These are phyloP conservation scores for Colletotrichum incanum DNA, from an alignment of 2,329 filamentous ascomycete species.

Conservation along the genomic window DNA sequence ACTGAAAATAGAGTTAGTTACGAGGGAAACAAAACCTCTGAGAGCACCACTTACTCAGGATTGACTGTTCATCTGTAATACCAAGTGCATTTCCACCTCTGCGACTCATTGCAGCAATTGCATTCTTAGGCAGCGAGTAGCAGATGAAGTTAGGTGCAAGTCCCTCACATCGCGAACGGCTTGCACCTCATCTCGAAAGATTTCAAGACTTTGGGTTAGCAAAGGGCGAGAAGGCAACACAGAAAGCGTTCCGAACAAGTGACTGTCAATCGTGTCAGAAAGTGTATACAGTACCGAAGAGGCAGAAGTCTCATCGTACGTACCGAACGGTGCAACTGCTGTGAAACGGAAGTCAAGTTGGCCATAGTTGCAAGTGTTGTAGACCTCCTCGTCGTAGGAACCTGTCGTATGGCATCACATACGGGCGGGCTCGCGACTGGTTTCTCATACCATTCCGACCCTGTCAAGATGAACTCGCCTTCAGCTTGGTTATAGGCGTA, in stretches of 20 bases:
- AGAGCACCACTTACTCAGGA: background rate
- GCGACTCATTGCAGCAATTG: background rate
- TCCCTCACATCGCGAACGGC: background rate
- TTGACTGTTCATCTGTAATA: background rate
- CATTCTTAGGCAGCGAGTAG: background rate
- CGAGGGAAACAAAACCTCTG: background rate
- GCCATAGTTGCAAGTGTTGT: background rate
- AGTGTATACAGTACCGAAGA: too few species aligned
- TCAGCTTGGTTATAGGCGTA: background rate
- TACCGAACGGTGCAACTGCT: too few species aligned
- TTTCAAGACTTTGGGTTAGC: background rate
- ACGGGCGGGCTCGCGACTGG: background rate
- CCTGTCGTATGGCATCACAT: background rate
- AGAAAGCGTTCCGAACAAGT: conserved; percentile 5
- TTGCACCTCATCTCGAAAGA: background rate
- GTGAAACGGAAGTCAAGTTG: background rate
- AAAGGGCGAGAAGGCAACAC: background rate
- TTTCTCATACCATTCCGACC: background rate
- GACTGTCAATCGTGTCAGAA: background rate
- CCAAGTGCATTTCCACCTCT: conserved; percentile 1
- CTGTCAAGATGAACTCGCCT: background rate
- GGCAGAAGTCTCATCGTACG: too few species aligned
- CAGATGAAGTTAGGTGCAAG: background rate
- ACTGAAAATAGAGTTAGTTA: conserved; percentile 14
- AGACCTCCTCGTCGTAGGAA: background rate